Evolutionary conservation across 176 grass and related monocot species (phyloP).

Genomic region (Panicum miliaceum): DNA sequence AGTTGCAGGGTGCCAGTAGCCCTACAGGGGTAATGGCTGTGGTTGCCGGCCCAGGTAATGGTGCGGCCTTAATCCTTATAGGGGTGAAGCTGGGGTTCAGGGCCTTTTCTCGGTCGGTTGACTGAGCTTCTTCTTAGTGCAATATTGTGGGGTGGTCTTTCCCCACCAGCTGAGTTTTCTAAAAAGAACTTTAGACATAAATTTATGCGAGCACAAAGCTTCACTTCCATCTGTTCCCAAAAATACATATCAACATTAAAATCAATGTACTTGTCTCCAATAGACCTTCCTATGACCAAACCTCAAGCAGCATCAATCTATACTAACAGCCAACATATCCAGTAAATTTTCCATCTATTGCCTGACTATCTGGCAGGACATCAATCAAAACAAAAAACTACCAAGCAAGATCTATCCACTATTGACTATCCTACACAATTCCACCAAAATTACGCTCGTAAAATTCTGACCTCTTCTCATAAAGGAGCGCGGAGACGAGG

Average conservation of each 20-base stretch:
- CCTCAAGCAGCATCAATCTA: background rate
- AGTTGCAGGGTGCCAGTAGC: no score
- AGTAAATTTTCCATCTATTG: background rate
- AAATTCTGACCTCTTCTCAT: slow-evolving; percentile 83
- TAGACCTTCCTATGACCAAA: background rate
- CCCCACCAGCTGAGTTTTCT: no score
- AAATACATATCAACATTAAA: background rate
- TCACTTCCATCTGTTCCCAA: background rate
- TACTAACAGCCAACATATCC: background rate
- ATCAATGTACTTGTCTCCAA: background rate
- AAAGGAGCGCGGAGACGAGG: slow-evolving; percentile 88
- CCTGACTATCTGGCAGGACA: background rate
- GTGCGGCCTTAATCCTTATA: no score
- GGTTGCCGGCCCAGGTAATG: no score
- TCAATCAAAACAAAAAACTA: no score
- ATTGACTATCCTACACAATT: background rate
- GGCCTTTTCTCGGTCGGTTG: no score
- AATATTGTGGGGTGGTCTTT: no score
- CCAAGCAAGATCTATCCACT: background rate
- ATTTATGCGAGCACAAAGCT: background rate
- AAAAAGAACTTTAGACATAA: background rate
- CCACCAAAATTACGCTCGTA: background rate
- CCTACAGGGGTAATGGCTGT: no score
- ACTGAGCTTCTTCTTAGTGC: no score
- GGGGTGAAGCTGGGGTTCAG: no score